phyloP scores from a whole-genome alignment of 805 yeast genomes.

The Hanseniaspora clermontiae region DNA sequence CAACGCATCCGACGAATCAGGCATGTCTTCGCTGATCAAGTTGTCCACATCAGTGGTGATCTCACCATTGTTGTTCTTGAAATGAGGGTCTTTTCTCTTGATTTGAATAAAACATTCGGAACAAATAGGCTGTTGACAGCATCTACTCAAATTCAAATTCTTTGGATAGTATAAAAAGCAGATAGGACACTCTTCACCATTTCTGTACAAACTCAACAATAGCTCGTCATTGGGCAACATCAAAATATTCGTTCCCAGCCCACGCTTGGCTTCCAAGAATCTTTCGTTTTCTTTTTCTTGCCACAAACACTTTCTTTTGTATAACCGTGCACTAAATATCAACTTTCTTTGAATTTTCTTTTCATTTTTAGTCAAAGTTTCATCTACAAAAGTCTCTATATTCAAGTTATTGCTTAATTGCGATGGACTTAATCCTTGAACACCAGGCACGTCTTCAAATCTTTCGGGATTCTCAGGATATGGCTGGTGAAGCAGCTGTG shows the following conservation, averaged over 20 bases:
- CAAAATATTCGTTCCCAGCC: constrained; percentile 26
- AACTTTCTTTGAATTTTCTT: constrained; percentile 23
- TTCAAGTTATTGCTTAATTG: constrained; percentile 17
- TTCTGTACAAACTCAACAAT: constrained; percentile 48
- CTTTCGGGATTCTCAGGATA: constrained; percentile 30
- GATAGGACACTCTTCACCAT: constrained; percentile 80
- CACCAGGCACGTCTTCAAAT: constrained; percentile 26
- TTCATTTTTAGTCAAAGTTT: constrained; percentile 23
- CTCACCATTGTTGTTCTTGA: constrained; percentile 27
- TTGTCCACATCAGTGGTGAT: constrained; percentile 20
- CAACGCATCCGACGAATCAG: constrained; percentile 43
- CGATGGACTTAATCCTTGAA: constrained; percentile 15
- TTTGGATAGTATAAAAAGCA: constrained; percentile 81
- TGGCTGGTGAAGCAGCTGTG: constrained; percentile 45
- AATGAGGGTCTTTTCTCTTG: constrained; percentile 82
- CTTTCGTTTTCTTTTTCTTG: constrained; percentile 47
- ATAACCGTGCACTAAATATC: constrained; percentile 26
- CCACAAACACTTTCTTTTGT: constrained; percentile 35
- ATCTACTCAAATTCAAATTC: constrained; percentile 63
- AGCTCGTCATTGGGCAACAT: constrained; percentile 28
- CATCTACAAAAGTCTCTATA: constrained; percentile 25
- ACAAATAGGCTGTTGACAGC: constrained; percentile 89
- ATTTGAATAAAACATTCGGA: constrained; percentile 95
- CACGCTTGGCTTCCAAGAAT: constrained; percentile 41
- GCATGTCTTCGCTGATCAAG: background rate